Conservation (phyloP, 345 rosid genomes). For the Lumnitzera racemosa region DNA sequence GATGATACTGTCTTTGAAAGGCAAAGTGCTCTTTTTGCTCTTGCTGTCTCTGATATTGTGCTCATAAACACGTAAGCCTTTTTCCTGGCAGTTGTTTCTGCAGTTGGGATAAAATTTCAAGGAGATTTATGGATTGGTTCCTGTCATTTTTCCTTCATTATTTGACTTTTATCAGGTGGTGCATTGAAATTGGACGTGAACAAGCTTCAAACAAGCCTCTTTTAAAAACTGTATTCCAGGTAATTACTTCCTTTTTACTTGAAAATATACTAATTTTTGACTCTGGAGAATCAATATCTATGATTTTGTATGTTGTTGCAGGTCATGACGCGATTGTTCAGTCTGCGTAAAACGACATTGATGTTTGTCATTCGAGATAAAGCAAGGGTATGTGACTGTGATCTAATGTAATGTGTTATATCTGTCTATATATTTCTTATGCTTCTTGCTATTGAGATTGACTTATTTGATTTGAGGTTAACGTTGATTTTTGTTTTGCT, state of each 20-base stretch:
- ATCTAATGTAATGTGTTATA: neutral
- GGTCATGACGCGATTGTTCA: constrained; percentile 99
- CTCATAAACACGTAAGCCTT: constrained; percentile 89
- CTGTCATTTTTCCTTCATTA: constrained; percentile 5
- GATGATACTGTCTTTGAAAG: constrained; percentile 99
- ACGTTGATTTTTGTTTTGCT: constrained; percentile 6
- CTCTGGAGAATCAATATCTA: constrained; percentile 6
- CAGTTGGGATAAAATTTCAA: neutral
- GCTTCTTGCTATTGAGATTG: constrained; percentile 1
- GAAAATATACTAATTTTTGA: constrained; percentile 11
- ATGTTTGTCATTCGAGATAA: constrained; percentile 99
- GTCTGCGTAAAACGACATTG: constrained; percentile 97
- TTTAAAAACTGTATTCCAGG: constrained; percentile 98
- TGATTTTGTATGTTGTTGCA: constrained; percentile 24
- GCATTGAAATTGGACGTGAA: constrained; percentile 99
- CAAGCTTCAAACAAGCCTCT: constrained; percentile 99
- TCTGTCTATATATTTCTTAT: neutral
- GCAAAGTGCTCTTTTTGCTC: constrained; percentile 98
- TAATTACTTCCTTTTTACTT: constrained; percentile 18
- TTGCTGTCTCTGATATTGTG: constrained; percentile 97
- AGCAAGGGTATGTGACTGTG: constrained; percentile 58
- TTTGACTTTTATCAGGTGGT: constrained; percentile 67
- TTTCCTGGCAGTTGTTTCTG: neutral
- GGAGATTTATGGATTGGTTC: neutral
- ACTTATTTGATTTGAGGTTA: neutral